These are phyloP conservation scores for Linnemannia hyalina DNA, from an alignment of 192 early-diverging fungal species.

Conservation along the genomic window DNA sequence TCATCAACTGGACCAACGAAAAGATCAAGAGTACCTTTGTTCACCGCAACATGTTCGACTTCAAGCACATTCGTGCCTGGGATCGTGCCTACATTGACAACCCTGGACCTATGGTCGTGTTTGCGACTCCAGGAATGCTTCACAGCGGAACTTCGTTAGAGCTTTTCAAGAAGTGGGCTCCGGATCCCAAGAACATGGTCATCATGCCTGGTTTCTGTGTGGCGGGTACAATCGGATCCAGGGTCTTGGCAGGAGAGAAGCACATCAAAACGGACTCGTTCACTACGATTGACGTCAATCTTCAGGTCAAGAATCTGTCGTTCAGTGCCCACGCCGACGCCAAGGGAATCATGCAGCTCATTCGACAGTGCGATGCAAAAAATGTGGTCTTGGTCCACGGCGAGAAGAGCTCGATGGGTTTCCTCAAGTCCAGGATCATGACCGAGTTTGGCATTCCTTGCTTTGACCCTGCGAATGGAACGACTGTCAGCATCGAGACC, in stretches of 20 bases:
- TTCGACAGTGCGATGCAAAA: constrained; percentile 88
- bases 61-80: constrained; percentile 92
- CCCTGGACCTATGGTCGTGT: constrained; percentile 94
- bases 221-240: constrained; percentile 95
- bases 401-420: constrained; percentile 90
- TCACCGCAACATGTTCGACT: constrained; percentile 97
- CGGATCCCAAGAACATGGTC: constrained; percentile 93
- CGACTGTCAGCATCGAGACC: constrained; percentile 77
- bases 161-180: constrained; percentile 96
- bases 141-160: constrained; percentile 95
- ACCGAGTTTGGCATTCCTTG: constrained; percentile 86
- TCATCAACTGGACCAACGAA: constrained; percentile 98
- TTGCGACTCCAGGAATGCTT: constrained; percentile 99
- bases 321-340: constrained; percentile 98
- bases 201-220: constrained; percentile 99
- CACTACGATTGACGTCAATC: constrained; percentile 82
- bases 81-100: constrained; percentile 75
- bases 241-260: constrained; percentile 92
- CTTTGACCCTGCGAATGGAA: constrained; percentile 92
- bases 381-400: constrained; percentile 97
- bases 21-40: constrained; percentile 96
- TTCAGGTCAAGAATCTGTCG: constrained; percentile 94
- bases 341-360: constrained; percentile 97
- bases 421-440: constrained; percentile 84
- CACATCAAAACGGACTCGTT: constrained; percentile 85